Evolutionary conservation across 495 filamentous ascomycete species (phyloP).

Genomic region (Podospora tetraspora): DNA sequence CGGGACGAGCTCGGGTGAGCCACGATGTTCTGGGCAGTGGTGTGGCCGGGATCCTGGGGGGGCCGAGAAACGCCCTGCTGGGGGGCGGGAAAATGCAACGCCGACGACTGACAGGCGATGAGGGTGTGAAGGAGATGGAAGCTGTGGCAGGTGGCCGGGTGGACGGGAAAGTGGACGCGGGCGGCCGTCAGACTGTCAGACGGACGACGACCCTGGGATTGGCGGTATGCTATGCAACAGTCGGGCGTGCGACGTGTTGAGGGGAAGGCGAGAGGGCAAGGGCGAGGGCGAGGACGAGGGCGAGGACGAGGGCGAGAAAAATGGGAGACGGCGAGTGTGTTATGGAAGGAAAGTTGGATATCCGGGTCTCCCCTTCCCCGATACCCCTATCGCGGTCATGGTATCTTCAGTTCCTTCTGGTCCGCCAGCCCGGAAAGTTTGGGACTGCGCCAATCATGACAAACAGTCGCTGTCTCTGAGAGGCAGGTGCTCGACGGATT

Average conservation of each 20-base stretch:
- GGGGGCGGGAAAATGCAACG: slow-evolving; percentile 27
- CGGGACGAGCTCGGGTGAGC: background rate
- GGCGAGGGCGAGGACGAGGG: background rate
- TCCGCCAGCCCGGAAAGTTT: background rate
- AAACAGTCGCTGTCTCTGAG: background rate
- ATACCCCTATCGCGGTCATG: background rate
- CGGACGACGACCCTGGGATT: background rate
- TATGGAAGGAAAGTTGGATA: background rate
- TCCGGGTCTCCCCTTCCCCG: background rate
- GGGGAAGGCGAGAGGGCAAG: background rate
- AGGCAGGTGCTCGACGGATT: background rate
- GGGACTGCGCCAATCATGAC: background rate
- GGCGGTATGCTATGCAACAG: background rate
- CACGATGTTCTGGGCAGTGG: background rate
- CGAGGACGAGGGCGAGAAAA: background rate
- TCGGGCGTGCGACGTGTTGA: background rate
- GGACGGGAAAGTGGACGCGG: background rate
- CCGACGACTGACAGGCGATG: slow-evolving; percentile 8
- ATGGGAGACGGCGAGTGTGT: background rate
- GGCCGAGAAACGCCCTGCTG: slow-evolving; percentile 23
- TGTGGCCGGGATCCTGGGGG: background rate
- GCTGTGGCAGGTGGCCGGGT: no score
- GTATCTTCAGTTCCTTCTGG: background rate
- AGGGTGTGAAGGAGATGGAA: background rate
- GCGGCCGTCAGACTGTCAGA: background rate